These are phyloP conservation scores for Samsoniella hepiali DNA, from an alignment of 2,329 filamentous ascomycete species.

Conservation along the genomic window DNA sequence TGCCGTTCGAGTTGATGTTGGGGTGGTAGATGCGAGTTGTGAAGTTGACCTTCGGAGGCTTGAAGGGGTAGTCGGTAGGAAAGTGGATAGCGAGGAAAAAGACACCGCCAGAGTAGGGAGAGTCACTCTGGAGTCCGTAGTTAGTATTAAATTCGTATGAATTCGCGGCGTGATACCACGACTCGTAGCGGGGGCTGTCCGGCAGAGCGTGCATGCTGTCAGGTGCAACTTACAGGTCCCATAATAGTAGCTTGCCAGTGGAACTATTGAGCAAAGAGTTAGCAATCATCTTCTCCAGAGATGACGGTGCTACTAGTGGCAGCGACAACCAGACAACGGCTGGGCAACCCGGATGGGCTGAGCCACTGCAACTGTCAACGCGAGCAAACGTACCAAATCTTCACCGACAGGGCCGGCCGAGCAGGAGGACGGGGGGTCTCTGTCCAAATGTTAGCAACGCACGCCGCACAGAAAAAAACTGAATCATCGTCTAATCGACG, in stretches of 20 bases:
- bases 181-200: background rate
- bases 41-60: slow-evolving; percentile 99
- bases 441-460: slow-evolving; percentile 38
- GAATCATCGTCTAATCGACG: background rate
- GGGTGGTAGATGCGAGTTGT: slow-evolving; percentile 99
- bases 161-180: background rate
- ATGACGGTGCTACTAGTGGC: background rate
- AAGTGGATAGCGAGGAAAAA: slow-evolving; percentile 99
- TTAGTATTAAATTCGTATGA: slow-evolving; percentile 28
- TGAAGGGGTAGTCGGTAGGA: slow-evolving; percentile 99
- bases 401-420: slow-evolving; percentile 95
- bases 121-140: slow-evolving; percentile 67
- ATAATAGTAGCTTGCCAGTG: slow-evolving; percentile 99
- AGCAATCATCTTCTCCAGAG: slow-evolving; percentile 25
- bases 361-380: slow-evolving; percentile 25
- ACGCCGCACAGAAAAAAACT: slow-evolving; percentile 22
- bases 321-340: background rate
- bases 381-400: slow-evolving; percentile 76
- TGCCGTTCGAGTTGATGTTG: slow-evolving; percentile 99
- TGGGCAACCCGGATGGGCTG: slow-evolving; percentile 18
- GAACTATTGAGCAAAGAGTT: slow-evolving; percentile 58
- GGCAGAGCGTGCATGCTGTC: slow-evolving; percentile 8
- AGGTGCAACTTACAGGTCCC: slow-evolving; percentile 77
- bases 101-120: slow-evolving; percentile 95
- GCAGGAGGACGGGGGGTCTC: slow-evolving; percentile 97